phyloP scores from a whole-genome alignment of 805 yeast genomes.

The Metschnikowia arizonensis region DNA sequence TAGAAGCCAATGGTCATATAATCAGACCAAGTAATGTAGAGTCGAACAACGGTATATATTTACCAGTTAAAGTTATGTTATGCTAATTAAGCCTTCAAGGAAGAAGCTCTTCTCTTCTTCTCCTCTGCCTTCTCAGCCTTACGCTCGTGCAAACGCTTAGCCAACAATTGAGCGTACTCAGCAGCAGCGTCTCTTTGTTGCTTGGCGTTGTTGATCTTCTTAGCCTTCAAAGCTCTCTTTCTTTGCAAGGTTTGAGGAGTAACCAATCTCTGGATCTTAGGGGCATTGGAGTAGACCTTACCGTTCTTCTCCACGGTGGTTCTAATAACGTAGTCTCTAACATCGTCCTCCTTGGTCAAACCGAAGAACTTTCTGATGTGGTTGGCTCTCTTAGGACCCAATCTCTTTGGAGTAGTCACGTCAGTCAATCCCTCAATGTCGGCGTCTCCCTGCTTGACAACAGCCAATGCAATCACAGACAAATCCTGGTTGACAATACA shows the following conservation, averaged over 20 bases:
- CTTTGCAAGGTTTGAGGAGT: constrained; percentile 99
- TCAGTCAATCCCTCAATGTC: constrained; percentile 97
- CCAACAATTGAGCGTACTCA: constrained; percentile 98
- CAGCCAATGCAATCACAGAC: constrained; percentile 88
- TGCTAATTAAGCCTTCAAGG: constrained; percentile 74
- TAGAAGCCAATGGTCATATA: too few species aligned
- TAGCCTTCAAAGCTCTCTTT: constrained; percentile 93
- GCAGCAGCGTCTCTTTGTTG: constrained; percentile 99
- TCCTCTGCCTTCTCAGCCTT: constrained; percentile 98
- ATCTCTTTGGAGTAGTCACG: constrained; percentile 93
- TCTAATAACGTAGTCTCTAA: constrained; percentile 82
- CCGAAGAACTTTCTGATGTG: constrained; percentile 99
- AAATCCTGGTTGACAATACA: constrained; percentile 97
- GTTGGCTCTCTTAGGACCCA: constrained; percentile 99
- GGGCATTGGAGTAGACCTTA: constrained; percentile 98
- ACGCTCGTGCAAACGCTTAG: constrained; percentile 96
- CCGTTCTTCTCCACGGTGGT: constrained; percentile 98
- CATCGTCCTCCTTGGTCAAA: constrained; percentile 90
- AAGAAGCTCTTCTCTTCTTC: constrained; percentile 99
- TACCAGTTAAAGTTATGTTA: constrained; percentile 18
- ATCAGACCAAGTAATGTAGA: too few species aligned
- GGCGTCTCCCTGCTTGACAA: constrained; percentile 95
- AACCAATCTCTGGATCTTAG: constrained; percentile 98
- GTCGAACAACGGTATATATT: constrained; percentile 19
- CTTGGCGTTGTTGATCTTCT: constrained; percentile 95